phyloP scores from a whole-genome alignment of 2,329 filamentous ascomycete species.

The Pseudogymnoascus sp. region DNA sequence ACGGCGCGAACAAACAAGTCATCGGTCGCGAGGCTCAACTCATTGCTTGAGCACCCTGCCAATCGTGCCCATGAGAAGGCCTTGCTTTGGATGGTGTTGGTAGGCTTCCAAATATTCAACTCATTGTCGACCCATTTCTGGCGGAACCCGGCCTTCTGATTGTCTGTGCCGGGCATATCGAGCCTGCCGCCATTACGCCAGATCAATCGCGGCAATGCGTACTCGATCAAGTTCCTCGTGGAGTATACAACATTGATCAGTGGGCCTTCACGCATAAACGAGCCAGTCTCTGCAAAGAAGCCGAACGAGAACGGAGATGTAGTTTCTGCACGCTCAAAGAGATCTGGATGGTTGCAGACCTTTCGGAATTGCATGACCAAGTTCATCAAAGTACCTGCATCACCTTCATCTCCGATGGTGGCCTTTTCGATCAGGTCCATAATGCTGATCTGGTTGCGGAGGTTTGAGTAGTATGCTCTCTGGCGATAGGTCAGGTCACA shows the following conservation, averaged over 20 bases:
- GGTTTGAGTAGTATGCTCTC: slow-evolving; percentile 81
- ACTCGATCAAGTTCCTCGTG: slow-evolving; percentile 77
- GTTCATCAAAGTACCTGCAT: slow-evolving; percentile 96
- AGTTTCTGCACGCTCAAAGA: slow-evolving; percentile 92
- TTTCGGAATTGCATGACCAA: slow-evolving; percentile 99
- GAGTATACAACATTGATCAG: slow-evolving; percentile 80
- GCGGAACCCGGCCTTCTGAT: slow-evolving; percentile 69
- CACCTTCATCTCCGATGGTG: slow-evolving; percentile 85
- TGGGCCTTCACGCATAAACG: slow-evolving; percentile 81
- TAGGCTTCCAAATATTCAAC: slow-evolving; percentile 84
- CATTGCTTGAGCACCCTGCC: slow-evolving; percentile 64
- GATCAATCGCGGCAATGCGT: slow-evolving; percentile 71
- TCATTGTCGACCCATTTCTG: slow-evolving; percentile 68
- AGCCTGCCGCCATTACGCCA: slow-evolving; percentile 74
- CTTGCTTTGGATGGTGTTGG: slow-evolving; percentile 60
- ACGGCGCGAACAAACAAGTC: slow-evolving; percentile 68
- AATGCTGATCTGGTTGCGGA: slow-evolving; percentile 95
- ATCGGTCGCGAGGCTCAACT: slow-evolving; percentile 60
- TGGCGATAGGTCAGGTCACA: slow-evolving; percentile 96
- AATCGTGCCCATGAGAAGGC: slow-evolving; percentile 90
- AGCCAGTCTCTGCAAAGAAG: slow-evolving; percentile 91
- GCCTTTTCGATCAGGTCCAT: slow-evolving; percentile 98
- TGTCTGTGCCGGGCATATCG: slow-evolving; percentile 63
- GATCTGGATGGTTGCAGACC: slow-evolving; percentile 95
- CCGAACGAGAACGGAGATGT: slow-evolving; percentile 75